Evolutionary conservation across 768 basidiomycete species (phyloP), one percentile per base, ranked within the genome.

Genomic region (Chalciporus piperatus): DNA sequence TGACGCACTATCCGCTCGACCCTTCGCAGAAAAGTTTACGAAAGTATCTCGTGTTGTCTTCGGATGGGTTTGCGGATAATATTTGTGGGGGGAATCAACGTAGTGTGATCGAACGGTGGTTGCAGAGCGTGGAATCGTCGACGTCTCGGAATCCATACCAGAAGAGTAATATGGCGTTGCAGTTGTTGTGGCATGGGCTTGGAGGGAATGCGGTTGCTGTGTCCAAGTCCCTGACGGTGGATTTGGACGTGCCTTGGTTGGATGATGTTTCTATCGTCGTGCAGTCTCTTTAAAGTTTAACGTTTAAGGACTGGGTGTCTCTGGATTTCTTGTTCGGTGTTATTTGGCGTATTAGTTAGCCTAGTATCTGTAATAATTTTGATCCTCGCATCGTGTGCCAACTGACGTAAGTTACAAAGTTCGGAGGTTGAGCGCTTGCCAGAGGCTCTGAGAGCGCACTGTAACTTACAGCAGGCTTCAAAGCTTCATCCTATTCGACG

Each of bases 221-320:
- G 38, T 84, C 83, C 33, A 75, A 75, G 51, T 76, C 79, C 50
- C 64, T 86, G 68, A 85, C 82, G 30, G 65, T 85, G 60, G 81
- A 87, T 59, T 76, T 84, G 78, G 80, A 83, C 50, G 70, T 70
- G 38, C 76, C 80, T 16, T 87, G 85, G 84, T 73, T 87, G 53
- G 85, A 87, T 55, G 85, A 87, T 64, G 81, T 84, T 9, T 74
- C 83, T 9, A 78, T 87, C 51, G 74, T 86, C 50, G 84, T 86
- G 49, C 82, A 83, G 53, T 78, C 76, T 38, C 65, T 84, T 32
- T 84, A 59, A 41, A 27, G 20, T n/a, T n/a, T n/a, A n/a, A n/a
- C n/a, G 40, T 48, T 13, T 12, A 16, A 9, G 8, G 38, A 17
- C 38, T 11, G n/a, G 7, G n/a, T 16, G 7, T 32, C 30, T 20